Evolutionary conservation across 1,284 basidiomycete genomes (phyloP).

Genomic region (Melampsora larici-populina): DNA sequence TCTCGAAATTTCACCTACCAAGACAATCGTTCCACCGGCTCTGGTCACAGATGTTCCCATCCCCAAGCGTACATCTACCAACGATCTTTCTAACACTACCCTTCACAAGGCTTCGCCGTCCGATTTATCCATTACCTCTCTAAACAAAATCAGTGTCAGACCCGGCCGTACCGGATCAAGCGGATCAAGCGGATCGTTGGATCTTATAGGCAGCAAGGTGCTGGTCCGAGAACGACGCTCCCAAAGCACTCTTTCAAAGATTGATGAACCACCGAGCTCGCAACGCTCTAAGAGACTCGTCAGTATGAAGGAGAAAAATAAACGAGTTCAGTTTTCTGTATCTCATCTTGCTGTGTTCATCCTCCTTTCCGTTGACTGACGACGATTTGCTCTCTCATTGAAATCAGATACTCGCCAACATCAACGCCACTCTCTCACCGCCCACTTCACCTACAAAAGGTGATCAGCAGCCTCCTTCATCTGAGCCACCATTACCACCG

Average conservation of each 20-base stretch:
- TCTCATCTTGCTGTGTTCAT: neutral
- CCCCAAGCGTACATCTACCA: slow-evolving; percentile 6
- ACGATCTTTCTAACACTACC: neutral
- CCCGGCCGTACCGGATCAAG: neutral
- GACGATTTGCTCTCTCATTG: neutral
- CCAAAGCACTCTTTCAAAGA: neutral
- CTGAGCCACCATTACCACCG: slow-evolving; percentile 16
- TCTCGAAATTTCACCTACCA: neutral
- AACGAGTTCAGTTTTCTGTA: slow-evolving; percentile 23
- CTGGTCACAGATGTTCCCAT: slow-evolving; percentile 1
- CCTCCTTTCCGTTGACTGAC: neutral
- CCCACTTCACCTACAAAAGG: neutral
- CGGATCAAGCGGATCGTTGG: neutral
- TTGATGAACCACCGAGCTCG: neutral
- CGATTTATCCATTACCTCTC: neutral
- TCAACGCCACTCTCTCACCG: slow-evolving; percentile 22
- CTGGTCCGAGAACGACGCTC: neutral
- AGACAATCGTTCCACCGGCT: slow-evolving; percentile 1
- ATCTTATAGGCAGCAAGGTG: neutral
- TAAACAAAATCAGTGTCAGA: slow-evolving; percentile 3
- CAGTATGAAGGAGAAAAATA: slow-evolving; percentile 34
- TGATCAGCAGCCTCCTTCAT: neutral
- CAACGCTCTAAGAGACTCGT: slow-evolving; percentile 24
- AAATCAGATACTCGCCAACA: slow-evolving; percentile 29
- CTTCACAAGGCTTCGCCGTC: slow-evolving; percentile 22